Evolutionary conservation across 2,329 filamentous ascomycete genomes (phyloP), one percentile per base, ranked within the genome.

Genomic region (Diaporthe sp.): DNA sequence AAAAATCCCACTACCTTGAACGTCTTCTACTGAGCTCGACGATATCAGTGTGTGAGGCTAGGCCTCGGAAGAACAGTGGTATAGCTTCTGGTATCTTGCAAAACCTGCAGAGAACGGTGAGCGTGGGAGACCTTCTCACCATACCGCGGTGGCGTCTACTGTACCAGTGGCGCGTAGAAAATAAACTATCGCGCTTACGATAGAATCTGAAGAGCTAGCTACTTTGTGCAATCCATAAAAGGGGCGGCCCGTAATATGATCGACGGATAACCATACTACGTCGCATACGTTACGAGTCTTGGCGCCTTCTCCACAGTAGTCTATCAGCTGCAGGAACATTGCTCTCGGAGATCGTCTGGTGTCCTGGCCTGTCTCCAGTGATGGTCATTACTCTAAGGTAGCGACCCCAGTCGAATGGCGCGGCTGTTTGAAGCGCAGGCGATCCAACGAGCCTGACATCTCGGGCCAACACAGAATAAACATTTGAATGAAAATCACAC

Each of bases 221-320:
- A 39, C 13, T 35, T 17, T 10, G n/a, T n/a, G 8, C 47, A 51
- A 68, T 39, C 47, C 47, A 25, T 39, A 68, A 68, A 53, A 68
- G 63, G 63, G 63, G 63, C 19, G 63, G 30, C n/a, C 63, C 32
- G 63, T 25, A 68, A 68, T 37, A 68, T 27, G 63, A 68, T 68
- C 47, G 47, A 68, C 63, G 32, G 32, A 68, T 53, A 68, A 68
- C 63, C 47, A 53, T 13, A 68, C 32, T 39, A 53, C n/a, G 15
- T 53, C 47, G 63, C 63, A 39, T 25, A 25, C 51, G 30, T 19
- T 68, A 68, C 63, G 32, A 53, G 63, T 22, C 44, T 68, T 68
- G 63, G 63, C 47, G n/a, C 10, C 30, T 53, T 39, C 22, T 27
- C 47, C 4, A 47, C 47, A 51, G 15, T 30, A 68, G 22, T 51